A percentile compares a stretch with the other conserved stretches of the same genome.
Conservation (phyloP, 1,284 basidiomycete genomes). For the Meripilus lineatus region DNA sequence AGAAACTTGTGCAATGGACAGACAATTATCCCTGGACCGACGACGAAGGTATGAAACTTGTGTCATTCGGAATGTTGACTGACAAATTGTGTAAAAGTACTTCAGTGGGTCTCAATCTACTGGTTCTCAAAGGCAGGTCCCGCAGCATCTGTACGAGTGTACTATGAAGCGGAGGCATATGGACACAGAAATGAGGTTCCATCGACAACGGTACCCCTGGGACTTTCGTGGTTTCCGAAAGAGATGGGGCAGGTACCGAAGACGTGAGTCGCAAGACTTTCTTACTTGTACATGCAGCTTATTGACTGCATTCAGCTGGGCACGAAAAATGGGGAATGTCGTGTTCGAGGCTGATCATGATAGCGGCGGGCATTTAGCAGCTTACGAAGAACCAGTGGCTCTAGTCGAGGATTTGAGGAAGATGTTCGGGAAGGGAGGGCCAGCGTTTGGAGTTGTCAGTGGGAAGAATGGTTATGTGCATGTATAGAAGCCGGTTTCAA, state of each 20-base stretch:
- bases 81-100: constrained; percentile 20
- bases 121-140: constrained; percentile 35
- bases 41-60: constrained; percentile 32
- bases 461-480: constrained; percentile 4
- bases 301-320: background rate
- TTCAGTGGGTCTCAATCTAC: constrained; percentile 38
- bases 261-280: background rate
- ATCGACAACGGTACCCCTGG: background rate
- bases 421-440: constrained; percentile 7
- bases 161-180: constrained; percentile 25
- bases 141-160: constrained; percentile 32
- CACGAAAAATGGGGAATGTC: background rate
- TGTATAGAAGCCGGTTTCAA: no score
- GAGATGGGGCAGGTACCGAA: background rate
- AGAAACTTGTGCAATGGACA: constrained; percentile 49
- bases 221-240: constrained; percentile 6
- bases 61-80: background rate
- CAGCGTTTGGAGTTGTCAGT: constrained; percentile 3
- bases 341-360: constrained; percentile 4
- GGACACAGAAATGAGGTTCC: background rate
- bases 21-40: constrained; percentile 48
- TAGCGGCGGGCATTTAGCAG: constrained; percentile 6
- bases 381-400: background rate
- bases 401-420: constrained; percentile 3
- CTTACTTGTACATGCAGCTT: background rate